These are phyloP conservation scores for Cyberlindnera misumaiensis DNA, from an alignment of 805 yeast species.

Conservation along the genomic window DNA sequence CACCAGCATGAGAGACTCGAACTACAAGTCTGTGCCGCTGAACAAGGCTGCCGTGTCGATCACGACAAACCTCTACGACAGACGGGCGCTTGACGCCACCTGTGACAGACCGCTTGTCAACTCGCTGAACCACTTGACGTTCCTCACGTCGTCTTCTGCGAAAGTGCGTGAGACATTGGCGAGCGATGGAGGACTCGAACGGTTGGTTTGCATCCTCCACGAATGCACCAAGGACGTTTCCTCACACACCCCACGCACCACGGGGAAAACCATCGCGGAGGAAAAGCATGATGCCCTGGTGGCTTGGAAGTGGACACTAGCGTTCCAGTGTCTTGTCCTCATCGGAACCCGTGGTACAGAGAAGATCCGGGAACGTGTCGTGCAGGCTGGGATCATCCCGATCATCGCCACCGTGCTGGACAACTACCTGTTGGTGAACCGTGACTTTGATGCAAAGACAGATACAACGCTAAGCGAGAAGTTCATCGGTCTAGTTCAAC, in stretches of 20 bases:
- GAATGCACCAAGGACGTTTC: constrained; percentile 42
- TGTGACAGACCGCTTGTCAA: constrained; percentile 85
- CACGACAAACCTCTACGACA: constrained; percentile 81
- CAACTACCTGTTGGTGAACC: constrained; percentile 51
- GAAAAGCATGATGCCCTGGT: constrained; percentile 42
- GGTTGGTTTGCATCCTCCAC: constrained; percentile 77
- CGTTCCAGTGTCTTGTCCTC: constrained; percentile 86
- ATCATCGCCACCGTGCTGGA: constrained; percentile 88
- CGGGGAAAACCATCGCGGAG: constrained; percentile 21
- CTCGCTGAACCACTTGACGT: constrained; percentile 84
- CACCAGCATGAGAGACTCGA: constrained; percentile 74
- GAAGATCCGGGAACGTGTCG: constrained; percentile 74
- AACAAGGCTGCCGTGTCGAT: constrained; percentile 92
- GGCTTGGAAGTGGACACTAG: constrained; percentile 97
- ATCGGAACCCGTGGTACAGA: constrained; percentile 94
- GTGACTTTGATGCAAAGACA: constrained; percentile 26
- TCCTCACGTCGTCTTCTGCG: constrained; percentile 76
- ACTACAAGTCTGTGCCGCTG: constrained; percentile 67
- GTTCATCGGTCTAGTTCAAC: constrained; percentile 13
- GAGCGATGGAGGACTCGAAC: constrained; percentile 85
- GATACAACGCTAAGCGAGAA: constrained; percentile 11
- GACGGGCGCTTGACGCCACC: constrained; percentile 88
- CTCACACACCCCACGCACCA: constrained; percentile 1
- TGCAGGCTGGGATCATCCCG: constrained; percentile 87
- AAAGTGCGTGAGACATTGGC: constrained; percentile 88